phyloP scores from a whole-genome alignment of 139 green algal genomes.

The Tetratostichococcus sp. region DNA sequence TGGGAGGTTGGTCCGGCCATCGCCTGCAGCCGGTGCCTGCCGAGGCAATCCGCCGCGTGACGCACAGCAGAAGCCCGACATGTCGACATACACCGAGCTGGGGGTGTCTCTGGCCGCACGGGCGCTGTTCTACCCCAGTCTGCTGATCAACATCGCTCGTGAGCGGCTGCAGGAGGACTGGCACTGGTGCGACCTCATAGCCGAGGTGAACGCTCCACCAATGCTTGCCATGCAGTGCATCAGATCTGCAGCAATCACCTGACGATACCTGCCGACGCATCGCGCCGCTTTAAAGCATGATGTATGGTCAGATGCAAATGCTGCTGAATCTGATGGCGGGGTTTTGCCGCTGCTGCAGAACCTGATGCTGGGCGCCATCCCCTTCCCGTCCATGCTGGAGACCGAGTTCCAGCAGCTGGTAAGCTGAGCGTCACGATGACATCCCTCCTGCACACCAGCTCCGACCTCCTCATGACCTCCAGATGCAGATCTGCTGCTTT shows the following conservation, averaged over 20 bases:
- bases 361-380: conserved; percentile 15
- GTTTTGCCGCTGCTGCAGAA: conserved; percentile 4
- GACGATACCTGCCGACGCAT: no score
- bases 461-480: no score
- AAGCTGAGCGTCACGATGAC: neutral
- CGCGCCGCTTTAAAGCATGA: no score
- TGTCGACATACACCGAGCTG: conserved; percentile 5
- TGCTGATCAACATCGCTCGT: conserved; percentile 10
- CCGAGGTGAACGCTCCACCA: neutral
- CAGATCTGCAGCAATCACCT: no score
- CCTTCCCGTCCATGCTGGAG: conserved; percentile 14
- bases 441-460: no score
- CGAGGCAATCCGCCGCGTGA: no score
- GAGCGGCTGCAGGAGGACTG: conserved; percentile 7
- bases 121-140: conserved; percentile 5
- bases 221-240: no score
- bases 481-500: no score
- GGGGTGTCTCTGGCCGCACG: neutral
- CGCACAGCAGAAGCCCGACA: no score
- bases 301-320: no score
- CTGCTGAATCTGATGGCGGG: conserved; percentile 14
- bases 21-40: no score
- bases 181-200: conserved; percentile 15
- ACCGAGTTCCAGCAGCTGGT: conserved; percentile 14
- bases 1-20: no score